Percentiles rank a stretch among this genome's conserved stretches.
phyloP scores from a whole-genome alignment of 1,284 basidiomycete species.

The Dichomitus squalens region DNA sequence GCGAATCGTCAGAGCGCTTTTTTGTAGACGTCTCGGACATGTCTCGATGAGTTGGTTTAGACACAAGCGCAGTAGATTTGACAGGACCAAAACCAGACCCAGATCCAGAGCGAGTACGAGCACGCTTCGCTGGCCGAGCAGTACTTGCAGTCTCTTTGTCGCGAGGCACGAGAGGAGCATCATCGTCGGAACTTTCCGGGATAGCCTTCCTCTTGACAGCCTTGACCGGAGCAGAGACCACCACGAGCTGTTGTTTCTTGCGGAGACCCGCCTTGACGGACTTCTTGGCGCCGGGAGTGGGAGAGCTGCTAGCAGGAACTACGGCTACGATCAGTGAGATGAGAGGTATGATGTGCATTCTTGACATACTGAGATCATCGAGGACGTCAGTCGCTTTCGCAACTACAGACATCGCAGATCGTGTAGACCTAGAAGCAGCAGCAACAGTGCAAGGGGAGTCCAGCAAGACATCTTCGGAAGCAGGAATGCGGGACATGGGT shows the following conservation, averaged over 20 bases:
- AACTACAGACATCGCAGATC: neutral
- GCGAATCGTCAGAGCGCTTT: conserved; percentile 2
- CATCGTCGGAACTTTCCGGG: conserved; percentile 5
- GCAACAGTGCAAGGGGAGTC: neutral
- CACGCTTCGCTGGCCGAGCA: conserved; percentile 16
- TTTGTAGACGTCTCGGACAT: neutral
- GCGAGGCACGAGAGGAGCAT: neutral
- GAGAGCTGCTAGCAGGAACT: conserved; percentile 20
- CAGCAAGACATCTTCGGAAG: neutral
- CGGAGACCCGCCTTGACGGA: conserved; percentile 26
- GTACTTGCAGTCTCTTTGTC: neutral
- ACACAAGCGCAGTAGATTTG: neutral
- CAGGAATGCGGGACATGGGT: neutral
- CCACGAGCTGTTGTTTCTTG: conserved; percentile 19
- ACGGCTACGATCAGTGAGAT: neutral
- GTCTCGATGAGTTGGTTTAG: neutral
- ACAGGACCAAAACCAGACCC: neutral
- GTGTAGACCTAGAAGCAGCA: neutral
- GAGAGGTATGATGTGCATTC: neutral
- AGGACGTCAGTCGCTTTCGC: conserved; percentile 2
- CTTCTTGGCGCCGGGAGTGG: conserved; percentile 20
- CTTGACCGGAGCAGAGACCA: neutral
- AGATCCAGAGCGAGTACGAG: conserved; percentile 3
- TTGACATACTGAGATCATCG: conserved; percentile 8
- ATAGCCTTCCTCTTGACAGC: conserved; percentile 13